A percentile compares a stretch with the other conserved stretches of the same genome.
Evolutionary conservation across 2,329 filamentous ascomycete genomes (phyloP).

Genomic region (Sarocladium kiliense): DNA sequence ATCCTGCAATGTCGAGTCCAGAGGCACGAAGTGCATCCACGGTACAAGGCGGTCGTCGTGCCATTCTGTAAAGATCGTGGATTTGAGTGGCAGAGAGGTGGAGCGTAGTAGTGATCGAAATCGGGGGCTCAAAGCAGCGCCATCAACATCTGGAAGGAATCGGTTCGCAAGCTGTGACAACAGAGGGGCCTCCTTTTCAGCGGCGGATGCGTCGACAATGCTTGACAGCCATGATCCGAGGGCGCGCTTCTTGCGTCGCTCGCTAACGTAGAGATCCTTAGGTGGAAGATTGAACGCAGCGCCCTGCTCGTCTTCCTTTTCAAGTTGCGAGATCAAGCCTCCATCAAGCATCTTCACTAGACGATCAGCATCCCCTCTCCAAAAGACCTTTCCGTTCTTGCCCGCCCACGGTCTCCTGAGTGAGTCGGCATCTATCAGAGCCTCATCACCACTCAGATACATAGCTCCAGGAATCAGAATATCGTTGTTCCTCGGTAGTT

Average conservation of each 20-base stretch:
- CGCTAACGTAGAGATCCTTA: conserved; percentile 35
- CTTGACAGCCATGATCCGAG: conserved; percentile 36
- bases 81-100: conserved; percentile 63
- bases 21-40: conserved; percentile 69
- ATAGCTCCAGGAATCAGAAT: conserved; percentile 60
- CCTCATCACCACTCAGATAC: conserved; percentile 54
- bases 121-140: conserved; percentile 60
- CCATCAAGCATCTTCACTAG: conserved; percentile 60
- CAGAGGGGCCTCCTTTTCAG: not conserved
- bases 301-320: conserved; percentile 31
- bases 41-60: conserved; percentile 64
- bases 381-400: conserved; percentile 52
- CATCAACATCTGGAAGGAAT: conserved; percentile 66
- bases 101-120: conserved; percentile 59
- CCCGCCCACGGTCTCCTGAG: conserved; percentile 53
- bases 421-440: conserved; percentile 51
- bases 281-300: conserved; percentile 46
- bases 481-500: conserved; percentile 58
- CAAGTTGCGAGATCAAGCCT: conserved; percentile 24
- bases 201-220: conserved; percentile 28
- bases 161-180: not conserved
- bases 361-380: conserved; percentile 63
- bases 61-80: conserved; percentile 70
- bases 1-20: conserved; percentile 64
- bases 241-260: conserved; percentile 22